Evolutionary conservation across 495 filamentous ascomycete species (phyloP), one percentile per base, ranked within the genome.

Genomic region (Tetracladium setigerum): DNA sequence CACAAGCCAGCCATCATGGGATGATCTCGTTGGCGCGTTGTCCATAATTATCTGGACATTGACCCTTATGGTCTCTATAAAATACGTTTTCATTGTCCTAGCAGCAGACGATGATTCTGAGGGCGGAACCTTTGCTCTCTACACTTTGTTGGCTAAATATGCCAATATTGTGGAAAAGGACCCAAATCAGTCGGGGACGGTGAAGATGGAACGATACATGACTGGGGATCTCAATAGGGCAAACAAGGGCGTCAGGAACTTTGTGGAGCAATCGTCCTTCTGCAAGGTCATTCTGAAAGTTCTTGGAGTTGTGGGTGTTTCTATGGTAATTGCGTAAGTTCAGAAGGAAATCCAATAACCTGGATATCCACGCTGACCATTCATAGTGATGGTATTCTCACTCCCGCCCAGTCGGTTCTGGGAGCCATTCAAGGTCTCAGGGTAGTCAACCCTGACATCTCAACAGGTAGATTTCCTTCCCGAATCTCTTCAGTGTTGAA

Each of bases 1-100:
- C 57, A 64, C 68, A 36, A 62, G 61, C 0, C 60, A 67, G 5
- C 84, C 84, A 2, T 68, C 65, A 10, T 68, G 77, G 44, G 69
- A 77, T 17, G 77, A 84, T 54, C 69, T 88, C 0, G 62, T 89
- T 45, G 81, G 84, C 4, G 83, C 78, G 0, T 68, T 86, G 0
- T 89, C 84, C 5, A 69, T 89, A 39, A 77, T 89, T 39, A 77
- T 88, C 24, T 89, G 85, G 84, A 73, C 80, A 1, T 62, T 89
- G 18, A 83, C 78, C 16, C 65, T 87, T 39, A 83, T 88, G 67
- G 83, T 88, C 11, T 84, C 76, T 7, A 58, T 87, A 47, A 89
- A 89, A 62, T 89, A 87, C 51, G 66, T 84, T 13, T 61, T 83
- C 30, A 78, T 87, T 54, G 76, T 87, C 22, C 68, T 89, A 16